Evolutionary conservation across 257 asterid genomes (phyloP).

Genomic region (Thymus mandschuricus): DNA sequence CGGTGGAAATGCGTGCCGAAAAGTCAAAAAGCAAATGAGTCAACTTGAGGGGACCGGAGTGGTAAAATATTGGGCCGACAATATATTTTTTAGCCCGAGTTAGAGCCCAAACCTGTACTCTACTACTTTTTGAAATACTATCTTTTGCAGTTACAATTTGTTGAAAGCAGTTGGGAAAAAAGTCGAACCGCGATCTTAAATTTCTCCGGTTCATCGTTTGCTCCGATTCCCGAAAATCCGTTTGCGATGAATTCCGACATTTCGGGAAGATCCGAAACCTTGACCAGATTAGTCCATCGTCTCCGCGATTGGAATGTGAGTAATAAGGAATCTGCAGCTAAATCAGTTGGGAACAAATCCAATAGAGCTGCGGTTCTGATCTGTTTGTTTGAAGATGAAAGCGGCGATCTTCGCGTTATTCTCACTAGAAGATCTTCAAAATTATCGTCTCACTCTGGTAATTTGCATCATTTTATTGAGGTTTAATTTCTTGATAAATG

Average conservation of each 20-base stretch:
- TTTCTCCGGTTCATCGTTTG: background rate
- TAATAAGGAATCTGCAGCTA: slow-evolving; percentile 19
- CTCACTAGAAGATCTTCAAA: slow-evolving; percentile 83
- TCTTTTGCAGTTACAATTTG: too few relatives aligned
- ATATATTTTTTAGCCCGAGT: too few relatives aligned
- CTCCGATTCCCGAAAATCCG: background rate
- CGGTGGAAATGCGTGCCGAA: too few relatives aligned
- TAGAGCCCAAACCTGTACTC: too few relatives aligned
- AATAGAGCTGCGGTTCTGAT: slow-evolving; percentile 74
- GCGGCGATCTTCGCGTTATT: slow-evolving; percentile 69
- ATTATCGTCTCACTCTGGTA: slow-evolving; percentile 76
- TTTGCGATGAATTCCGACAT: slow-evolving; percentile 42
- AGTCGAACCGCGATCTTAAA: background rate
- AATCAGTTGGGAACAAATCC: slow-evolving; percentile 24
- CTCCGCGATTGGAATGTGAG: slow-evolving; percentile 36
- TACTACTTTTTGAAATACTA: too few relatives aligned
- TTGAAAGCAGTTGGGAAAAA: too few relatives aligned
- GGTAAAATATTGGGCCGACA: too few relatives aligned
- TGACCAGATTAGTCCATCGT: slow-evolving; percentile 47
- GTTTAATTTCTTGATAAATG: background rate
- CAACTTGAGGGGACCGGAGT: too few relatives aligned
- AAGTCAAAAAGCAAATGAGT: too few relatives aligned
- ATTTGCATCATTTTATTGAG: background rate
- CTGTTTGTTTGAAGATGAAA: slow-evolving; percentile 64
- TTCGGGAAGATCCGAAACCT: slow-evolving; percentile 44